Evolutionary conservation across 805 yeast genomes (phyloP).

Genomic region (Metschnikowia dekortorum): DNA sequence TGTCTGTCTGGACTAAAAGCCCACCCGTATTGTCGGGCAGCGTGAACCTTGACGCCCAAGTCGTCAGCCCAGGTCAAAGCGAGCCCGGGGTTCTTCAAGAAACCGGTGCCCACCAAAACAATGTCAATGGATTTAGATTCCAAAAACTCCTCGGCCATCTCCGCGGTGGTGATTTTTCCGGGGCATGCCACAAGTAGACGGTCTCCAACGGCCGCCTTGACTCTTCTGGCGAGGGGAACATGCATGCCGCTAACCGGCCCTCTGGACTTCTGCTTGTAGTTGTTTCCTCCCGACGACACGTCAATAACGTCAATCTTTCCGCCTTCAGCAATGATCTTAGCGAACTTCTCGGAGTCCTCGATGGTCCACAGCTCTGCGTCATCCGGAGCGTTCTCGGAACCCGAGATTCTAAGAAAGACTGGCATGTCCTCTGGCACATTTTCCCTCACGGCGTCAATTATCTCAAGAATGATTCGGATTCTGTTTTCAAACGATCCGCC

Average conservation of each 20-base stretch:
- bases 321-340: constrained; percentile 33
- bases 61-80: constrained; percentile 49
- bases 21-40: constrained; percentile 2
- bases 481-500: constrained; percentile 45
- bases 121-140: constrained; percentile 45
- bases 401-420: constrained; percentile 46
- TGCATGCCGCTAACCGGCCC: not conserved
- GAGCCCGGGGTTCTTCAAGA: constrained; percentile 47
- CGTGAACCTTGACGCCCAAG: constrained; percentile 37
- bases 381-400: constrained; percentile 37
- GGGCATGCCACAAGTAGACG: constrained; percentile 42
- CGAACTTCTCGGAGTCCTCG: constrained; percentile 41
- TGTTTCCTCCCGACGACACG: constrained; percentile 51
- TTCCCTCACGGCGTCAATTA: constrained; percentile 45
- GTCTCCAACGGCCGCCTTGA: constrained; percentile 45
- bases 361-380: constrained; percentile 39
- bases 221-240: constrained; percentile 27
- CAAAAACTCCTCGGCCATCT: constrained; percentile 21
- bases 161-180: constrained; percentile 36
- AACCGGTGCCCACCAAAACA: constrained; percentile 42
- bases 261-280: constrained; percentile 14
- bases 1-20: not conserved
- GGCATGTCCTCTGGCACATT: constrained; percentile 41
- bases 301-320: constrained; percentile 50
- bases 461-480: constrained; percentile 38